These are phyloP conservation scores for Cryptococcus wingfieldii DNA, from an alignment of 1,284 basidiomycete species.

Conservation along the genomic window DNA sequence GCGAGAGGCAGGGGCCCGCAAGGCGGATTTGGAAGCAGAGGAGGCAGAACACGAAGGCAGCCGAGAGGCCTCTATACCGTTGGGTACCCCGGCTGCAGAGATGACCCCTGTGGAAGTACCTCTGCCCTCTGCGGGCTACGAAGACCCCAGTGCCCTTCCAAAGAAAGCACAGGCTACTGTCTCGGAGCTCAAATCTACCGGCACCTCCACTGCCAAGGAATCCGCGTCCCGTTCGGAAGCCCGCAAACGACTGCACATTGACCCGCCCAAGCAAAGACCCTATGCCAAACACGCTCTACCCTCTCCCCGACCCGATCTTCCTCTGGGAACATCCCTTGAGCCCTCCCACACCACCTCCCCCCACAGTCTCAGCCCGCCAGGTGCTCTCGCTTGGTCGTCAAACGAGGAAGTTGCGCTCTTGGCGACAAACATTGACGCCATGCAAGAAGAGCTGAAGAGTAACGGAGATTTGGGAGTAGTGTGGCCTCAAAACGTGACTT, in stretches of 20 bases:
- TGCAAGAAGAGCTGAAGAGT: constrained; percentile 71
- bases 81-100: constrained; percentile 56
- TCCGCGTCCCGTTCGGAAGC: background rate
- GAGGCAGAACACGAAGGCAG: constrained; percentile 24
- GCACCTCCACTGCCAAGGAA: constrained; percentile 1
- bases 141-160: constrained; percentile 5
- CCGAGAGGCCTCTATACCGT: constrained; percentile 35
- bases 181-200: background rate
- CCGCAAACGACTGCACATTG: constrained; percentile 4
- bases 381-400: constrained; percentile 70
- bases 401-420: constrained; percentile 63
- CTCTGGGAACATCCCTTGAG: constrained; percentile 45
- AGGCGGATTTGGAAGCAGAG: constrained; percentile 36
- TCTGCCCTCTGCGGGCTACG: constrained; percentile 7
- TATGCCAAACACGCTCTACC: constrained; percentile 35
- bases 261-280: constrained; percentile 5
- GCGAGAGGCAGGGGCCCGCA: constrained; percentile 31
- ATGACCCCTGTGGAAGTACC: constrained; percentile 13
- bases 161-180: constrained; percentile 9
- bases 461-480: constrained; percentile 58
- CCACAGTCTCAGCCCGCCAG: constrained; percentile 43
- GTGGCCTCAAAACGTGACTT: constrained; percentile 83
- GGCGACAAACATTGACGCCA: constrained; percentile 70
- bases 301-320: constrained; percentile 29
- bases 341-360: constrained; percentile 36